Evolutionary conservation across 306 rosid species (phyloP), one percentile per base, ranked within the genome.

Genomic region (Cucumis melo): DNA sequence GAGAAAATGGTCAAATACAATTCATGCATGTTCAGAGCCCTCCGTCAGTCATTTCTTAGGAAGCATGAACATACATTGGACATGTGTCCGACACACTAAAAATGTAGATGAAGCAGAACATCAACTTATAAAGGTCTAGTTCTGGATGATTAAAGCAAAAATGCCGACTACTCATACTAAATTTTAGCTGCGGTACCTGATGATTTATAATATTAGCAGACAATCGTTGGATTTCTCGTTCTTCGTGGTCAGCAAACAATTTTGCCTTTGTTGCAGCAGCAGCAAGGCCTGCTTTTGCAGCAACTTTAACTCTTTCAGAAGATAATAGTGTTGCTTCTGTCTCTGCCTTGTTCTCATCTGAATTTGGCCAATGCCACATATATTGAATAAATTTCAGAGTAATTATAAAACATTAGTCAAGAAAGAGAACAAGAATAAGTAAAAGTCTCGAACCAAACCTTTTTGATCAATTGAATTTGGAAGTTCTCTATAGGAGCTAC

Each of bases 211-310:
- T 92, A 83, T 90, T 95, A 71, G 98, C 99, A 76, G 97, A 95
- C 71, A 92, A 83, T 80, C 99, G 91, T 89, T 95, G 99, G 79
- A 95, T 95, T 88, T 95, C 99, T n/a, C 99, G 87, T 83, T 95
- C 99, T 89, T 95, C 99, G 41, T 95, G 98, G 80, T 95, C 99
- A 0, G 98, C 98, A 85, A 95, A 95, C 75, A 90, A 83, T 84
- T 95, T 95, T 34, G 99, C 96, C 85, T 95, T 95, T 79, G 89
- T 89, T 73, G 98, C 99, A 73, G 99, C 99, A 32, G 98, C 98
- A 78, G 96, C 92, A 61, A 95, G 91, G 85, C 99, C 99, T 27
- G 86, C 99, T 83, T 88, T 82, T 19, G 98, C 97, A 41, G 99
- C 98, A 75, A 83, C 92, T 87, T 90, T 85, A 81, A 92, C 96